Evolutionary conservation across 1,284 basidiomycete species (phyloP), one percentile per base, ranked within the genome.

Genomic region (Trichosporon sp.): DNA sequence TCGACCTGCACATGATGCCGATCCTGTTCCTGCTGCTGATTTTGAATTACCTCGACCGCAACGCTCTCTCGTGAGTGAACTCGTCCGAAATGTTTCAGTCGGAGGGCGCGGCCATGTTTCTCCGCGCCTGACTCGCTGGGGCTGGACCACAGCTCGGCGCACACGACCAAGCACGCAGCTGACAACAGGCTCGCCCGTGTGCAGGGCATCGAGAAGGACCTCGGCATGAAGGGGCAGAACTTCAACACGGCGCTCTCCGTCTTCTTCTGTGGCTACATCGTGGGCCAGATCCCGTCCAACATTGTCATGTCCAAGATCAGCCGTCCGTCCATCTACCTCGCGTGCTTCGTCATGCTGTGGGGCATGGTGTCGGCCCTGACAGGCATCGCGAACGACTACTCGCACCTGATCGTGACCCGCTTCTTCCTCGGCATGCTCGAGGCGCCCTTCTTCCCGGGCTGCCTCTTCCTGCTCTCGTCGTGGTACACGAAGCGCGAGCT

Each of bases 181-280:
- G 37, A 51, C 32, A 14, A 8, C 68, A 71, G 70, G 8, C 67
- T 68, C 38, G 71, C 73, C 5, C 73, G 73, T 26, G 73, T 74
- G 21, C 73, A 74, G 16, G 71, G 71, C 37, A 70, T 74, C 63
- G 73, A 74, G 54, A 67, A 66, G 43, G 80, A 84, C 65, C 78
- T 84, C 43, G 70, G 72, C 37, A 73, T 84, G 40, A 71, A 43
- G 54, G 73, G 77, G 54, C 65, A 70, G 1, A 73, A 80, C 67
- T 80, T 80, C 73, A 76, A 78, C 65, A 82, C 79, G 1, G 78
- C 76, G 37, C 76, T 85, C 37, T 79, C 78, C 2, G 80, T 84
- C 68, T 78, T 85, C 43, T 85, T 78, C 72, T 78, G 78, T 11
- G 79, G 81, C 31, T 84, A 84, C 75, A 79, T 80, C 35, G 66